Evolutionary conservation across 768 basidiomycete species (phyloP).

Genomic region (Auricularia cornea): DNA sequence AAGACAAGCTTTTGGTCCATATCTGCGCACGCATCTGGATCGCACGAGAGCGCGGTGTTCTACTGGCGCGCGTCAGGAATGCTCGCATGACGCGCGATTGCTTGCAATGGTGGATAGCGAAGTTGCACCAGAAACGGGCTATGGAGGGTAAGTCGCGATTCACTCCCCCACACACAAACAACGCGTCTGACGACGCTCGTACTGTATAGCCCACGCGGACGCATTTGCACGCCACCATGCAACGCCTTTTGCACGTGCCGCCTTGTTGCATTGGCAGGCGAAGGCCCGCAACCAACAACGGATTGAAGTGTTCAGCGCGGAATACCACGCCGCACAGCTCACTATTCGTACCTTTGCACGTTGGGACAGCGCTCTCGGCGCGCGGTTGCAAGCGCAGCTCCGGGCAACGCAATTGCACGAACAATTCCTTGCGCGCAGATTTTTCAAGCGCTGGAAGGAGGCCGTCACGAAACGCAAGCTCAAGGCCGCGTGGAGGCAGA

Average conservation of each 20-base stretch:
- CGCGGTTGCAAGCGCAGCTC: slow-evolving; percentile 39
- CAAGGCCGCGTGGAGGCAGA: background rate
- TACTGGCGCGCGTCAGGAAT: slow-evolving; percentile 45
- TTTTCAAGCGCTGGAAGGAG: slow-evolving; percentile 1
- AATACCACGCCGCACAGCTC: slow-evolving; percentile 37
- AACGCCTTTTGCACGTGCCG: slow-evolving; percentile 5
- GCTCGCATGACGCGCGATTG: slow-evolving; percentile 36
- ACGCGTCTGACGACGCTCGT: no score
- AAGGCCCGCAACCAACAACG: slow-evolving; percentile 34
- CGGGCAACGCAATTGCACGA: slow-evolving; percentile 48
- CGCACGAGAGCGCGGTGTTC: slow-evolving; percentile 52
- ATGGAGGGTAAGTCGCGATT: slow-evolving; percentile 47
- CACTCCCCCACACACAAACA: no score
- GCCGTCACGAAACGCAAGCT: background rate
- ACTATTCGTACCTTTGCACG: slow-evolving; percentile 33
- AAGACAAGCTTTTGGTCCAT: slow-evolving; percentile 48
- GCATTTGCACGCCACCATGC: slow-evolving; percentile 3
- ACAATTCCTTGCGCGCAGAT: slow-evolving; percentile 40
- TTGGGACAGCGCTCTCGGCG: slow-evolving; percentile 52
- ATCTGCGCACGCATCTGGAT: slow-evolving; percentile 60
- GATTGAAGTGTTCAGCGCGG: slow-evolving; percentile 38
- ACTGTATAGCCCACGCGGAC: slow-evolving; percentile 9
- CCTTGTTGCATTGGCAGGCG: slow-evolving; percentile 1
- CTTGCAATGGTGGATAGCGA: slow-evolving; percentile 45
- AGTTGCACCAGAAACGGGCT: slow-evolving; percentile 29